Evolutionary conservation across 148 eudicot genomes (phyloP), one percentile per base, ranked within the genome.

Genomic region (Chenopodium album): DNA sequence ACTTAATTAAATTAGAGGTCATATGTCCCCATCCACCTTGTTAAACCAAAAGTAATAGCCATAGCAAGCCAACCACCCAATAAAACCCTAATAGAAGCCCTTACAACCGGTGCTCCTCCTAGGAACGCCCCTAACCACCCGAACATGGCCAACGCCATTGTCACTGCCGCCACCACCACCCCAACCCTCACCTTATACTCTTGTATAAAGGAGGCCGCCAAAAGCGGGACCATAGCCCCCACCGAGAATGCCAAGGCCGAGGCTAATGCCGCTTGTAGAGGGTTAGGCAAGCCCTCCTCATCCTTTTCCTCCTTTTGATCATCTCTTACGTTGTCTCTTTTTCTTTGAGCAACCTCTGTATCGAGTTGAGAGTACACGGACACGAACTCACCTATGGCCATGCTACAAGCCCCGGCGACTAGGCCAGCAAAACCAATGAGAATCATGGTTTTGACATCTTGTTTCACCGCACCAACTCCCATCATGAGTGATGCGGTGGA

Each of bases 321-420:
- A 20, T 71, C 26, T 34, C 50, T 41, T 37, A 5, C 11, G 3
- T n/a, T 52, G 0, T 78, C 80, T 66, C 88, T 67, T 29, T 71
- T 84, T 44, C 66, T 79, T 32, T 88, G 88, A 12, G 90, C 87
- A 56, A 86, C 64, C 75, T 88, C 88, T 5, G 86, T 73, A 68
- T 88, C 90, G 23, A 81, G 84, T 48, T 88, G 88, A 0, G 88
- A 81, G 78, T 85, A 84, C 2, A 88, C 90, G 0, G 90, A 88
- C 19, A 86, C 88, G 5, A 82, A 88, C 74, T 88, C 90, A 2
- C 90, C 90, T 9, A 86, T 86, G 32, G 88, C 90, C 90, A 88
- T 88, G 75, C 88, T 86, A 11, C 83, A 88, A n/a, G 90, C 90
- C 17, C 90, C 90, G 28, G 85, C 88, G 6, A 88, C 84, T 9